Evolutionary conservation across 352 stramenopile species (phyloP), one percentile per base, ranked within the genome.

Genomic region (Peronosclerospora sorghi): DNA sequence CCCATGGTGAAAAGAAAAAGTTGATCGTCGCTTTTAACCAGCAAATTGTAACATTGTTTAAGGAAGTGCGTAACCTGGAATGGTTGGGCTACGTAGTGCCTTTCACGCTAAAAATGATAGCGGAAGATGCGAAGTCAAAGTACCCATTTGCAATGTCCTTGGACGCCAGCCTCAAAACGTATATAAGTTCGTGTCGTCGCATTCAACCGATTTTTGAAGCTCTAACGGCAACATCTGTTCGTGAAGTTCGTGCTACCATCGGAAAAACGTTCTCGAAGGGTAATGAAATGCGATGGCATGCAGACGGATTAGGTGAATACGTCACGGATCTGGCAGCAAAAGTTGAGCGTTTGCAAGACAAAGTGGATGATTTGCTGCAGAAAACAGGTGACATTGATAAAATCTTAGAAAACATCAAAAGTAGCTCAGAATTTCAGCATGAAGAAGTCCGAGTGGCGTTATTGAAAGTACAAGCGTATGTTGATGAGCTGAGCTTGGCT

Each of bases 11-110:
- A 51, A 68, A 61, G 1, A 83, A 83, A 44, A 90, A 89, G 47
- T 44, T 95, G 32, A 68, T 81, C 21, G 83, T 95, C 7, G 82
- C 80, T 35, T 99, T 98, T 73, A 97, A 99, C 56, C 86, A 98
- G 52, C 94, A 97, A 60, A 97, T 96, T 52, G 91, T 99, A 24
- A 90, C 90, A 24, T 64, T 99, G 23, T 98, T 98, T 59, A 98
- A 98, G 56, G 96, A 99, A 74, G 96, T 98, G 32, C 83, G 94
- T 28, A 97, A 99, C 59, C 64, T 99, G 23, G 93, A 98, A 51
- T 99, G 95, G 95, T 62, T 99, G 9, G 95, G 95, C 13, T 98
- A 98, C 49, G 79, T 82, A 15, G 95, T 99, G 26, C 95, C 95
- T 14, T 95, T 96, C 42, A 98, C 92, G 8, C 52, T 94, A 37